phyloP scores from a whole-genome alignment of 768 basidiomycete genomes.

The Russula sp. region DNA sequence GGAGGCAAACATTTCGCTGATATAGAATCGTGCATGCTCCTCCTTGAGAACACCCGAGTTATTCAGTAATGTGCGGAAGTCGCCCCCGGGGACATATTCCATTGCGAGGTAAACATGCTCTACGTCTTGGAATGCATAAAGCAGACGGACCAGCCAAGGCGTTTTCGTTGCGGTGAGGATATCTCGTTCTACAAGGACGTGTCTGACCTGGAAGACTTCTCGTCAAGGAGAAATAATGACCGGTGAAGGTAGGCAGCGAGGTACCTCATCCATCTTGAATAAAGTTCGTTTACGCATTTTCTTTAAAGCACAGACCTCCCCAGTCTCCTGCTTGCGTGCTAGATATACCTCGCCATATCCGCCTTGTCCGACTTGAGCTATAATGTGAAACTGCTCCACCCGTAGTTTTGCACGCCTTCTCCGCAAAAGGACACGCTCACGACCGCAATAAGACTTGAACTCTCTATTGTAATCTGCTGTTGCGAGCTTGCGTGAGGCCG shows the following conservation, averaged over 20 bases:
- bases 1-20: slow-evolving; percentile 94
- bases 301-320: slow-evolving; percentile 95
- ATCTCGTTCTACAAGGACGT: slow-evolving; percentile 95
- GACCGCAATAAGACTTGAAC: slow-evolving; percentile 87
- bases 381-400: slow-evolving; percentile 96
- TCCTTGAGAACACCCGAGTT: slow-evolving; percentile 98
- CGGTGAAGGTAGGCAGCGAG: slow-evolving; percentile 9
- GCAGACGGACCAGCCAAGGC: slow-evolving; percentile 89
- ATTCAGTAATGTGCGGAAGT: slow-evolving; percentile 95
- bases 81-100: slow-evolving; percentile 99
- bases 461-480: slow-evolving; percentile 61
- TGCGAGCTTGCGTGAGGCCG: slow-evolving; percentile 55
- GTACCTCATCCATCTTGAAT: slow-evolving; percentile 97
- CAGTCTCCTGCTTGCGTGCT: slow-evolving; percentile 90
- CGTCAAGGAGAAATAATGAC: neutral
- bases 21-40: slow-evolving; percentile 95
- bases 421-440: slow-evolving; percentile 89
- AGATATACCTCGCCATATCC: slow-evolving; percentile 98
- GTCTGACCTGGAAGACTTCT: slow-evolving; percentile 64
- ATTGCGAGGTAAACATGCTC: slow-evolving; percentile 93
- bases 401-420: slow-evolving; percentile 88
- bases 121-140: slow-evolving; percentile 96
- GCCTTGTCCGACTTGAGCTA: slow-evolving; percentile 97
- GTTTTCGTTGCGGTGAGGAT: slow-evolving; percentile 97
- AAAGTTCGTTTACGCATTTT: slow-evolving; percentile 94